These are phyloP conservation scores for Ustilago nuda DNA, from an alignment of 1,284 basidiomycete genomes.

Conservation along the genomic window DNA sequence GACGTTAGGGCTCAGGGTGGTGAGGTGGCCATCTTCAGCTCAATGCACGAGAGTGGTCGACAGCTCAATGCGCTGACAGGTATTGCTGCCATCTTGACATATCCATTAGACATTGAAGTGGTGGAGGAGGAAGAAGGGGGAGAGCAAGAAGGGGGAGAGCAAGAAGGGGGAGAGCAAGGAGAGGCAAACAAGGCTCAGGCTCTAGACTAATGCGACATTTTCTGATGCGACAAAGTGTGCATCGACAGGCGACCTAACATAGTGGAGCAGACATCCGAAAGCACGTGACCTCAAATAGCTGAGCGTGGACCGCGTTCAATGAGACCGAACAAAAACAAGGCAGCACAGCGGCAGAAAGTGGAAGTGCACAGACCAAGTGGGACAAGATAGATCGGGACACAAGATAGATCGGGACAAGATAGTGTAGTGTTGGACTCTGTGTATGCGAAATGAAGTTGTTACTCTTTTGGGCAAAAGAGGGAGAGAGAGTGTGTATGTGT, in stretches of 20 bases:
- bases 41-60: conserved; percentile 94
- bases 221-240: not conserved
- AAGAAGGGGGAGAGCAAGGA: conserved; percentile 73
- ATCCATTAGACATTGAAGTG: conserved; percentile 90
- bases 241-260: conserved; percentile 17
- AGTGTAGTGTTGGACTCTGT: not conserved
- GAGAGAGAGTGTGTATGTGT: no score
- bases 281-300: conserved; percentile 19
- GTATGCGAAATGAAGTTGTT: conserved; percentile 7
- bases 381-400: not conserved
- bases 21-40: conserved; percentile 95
- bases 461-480: not conserved
- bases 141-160: conserved; percentile 72
- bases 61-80: conserved; percentile 93
- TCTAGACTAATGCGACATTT: no score
- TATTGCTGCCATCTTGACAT: conserved; percentile 94
- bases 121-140: conserved; percentile 73
- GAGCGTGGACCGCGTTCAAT: conserved; percentile 29
- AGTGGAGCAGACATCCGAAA: not conserved
- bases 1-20: conserved; percentile 87
- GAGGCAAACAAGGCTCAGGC: conserved; percentile 30
- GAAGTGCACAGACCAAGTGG: not conserved
- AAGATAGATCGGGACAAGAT: not conserved
- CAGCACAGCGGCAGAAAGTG: conserved; percentile 6
- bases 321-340: not conserved